phyloP scores from a whole-genome alignment of 345 rosid genomes.

The Populus davidiana region DNA sequence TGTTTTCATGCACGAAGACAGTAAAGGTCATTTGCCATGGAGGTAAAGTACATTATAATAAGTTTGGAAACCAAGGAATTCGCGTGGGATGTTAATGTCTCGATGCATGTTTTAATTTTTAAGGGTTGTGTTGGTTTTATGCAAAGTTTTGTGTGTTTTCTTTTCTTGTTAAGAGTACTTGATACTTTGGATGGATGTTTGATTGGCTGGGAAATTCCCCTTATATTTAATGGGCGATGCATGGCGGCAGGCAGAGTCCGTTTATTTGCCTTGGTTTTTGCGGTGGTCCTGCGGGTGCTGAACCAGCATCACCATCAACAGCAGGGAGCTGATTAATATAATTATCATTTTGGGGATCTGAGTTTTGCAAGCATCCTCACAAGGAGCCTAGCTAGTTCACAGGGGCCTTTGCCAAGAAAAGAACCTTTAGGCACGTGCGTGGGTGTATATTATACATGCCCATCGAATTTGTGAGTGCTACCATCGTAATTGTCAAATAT shows the following conservation, averaged over 20 bases:
- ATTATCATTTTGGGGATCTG: neutral
- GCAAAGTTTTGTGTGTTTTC: neutral
- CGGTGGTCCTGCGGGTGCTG: neutral
- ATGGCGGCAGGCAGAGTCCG: neutral
- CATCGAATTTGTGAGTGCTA: neutral
- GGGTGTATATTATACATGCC: too few relatives aligned
- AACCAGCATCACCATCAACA: neutral
- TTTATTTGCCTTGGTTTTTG: neutral
- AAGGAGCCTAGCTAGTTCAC: neutral
- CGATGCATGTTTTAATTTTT: constrained; percentile 13
- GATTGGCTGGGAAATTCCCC: neutral
- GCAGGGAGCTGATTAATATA: neutral
- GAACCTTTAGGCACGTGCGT: neutral
- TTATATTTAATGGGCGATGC: neutral
- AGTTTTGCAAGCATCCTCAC: neutral
- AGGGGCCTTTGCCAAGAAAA: neutral
- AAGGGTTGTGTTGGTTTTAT: neutral
- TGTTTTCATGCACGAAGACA: constrained; percentile 24
- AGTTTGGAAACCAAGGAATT: constrained; percentile 30
- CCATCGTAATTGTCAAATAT: neutral
- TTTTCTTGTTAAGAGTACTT: neutral
- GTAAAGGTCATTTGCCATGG: constrained; percentile 9
- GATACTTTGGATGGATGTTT: neutral
- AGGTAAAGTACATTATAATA: neutral
- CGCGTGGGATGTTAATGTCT: constrained; percentile 38